These are phyloP conservation scores for Globisporangium acanthophoron DNA, from an alignment of 352 stramenopile genomes.

Conservation along the genomic window DNA sequence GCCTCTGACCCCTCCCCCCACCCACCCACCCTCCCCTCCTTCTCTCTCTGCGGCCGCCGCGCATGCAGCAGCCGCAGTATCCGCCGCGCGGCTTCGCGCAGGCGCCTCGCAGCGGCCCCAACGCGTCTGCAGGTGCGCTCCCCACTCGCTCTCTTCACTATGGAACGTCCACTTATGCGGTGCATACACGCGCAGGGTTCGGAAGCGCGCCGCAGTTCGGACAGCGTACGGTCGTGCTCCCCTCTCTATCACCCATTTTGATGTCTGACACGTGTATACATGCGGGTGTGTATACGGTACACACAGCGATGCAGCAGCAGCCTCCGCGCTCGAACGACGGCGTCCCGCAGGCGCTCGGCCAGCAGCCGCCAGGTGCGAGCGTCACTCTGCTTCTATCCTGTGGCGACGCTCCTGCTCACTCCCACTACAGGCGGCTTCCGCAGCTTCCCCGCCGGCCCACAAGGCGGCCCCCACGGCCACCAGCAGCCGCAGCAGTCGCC, in stretches of 20 bases:
- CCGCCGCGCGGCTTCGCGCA: constrained; percentile 1
- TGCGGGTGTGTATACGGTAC: not conserved
- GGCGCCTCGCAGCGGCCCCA: not conserved
- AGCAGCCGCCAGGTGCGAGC: constrained; percentile 9
- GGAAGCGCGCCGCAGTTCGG: constrained; percentile 12
- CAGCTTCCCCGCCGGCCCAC: constrained; percentile 10
- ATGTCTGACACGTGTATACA: too few species aligned
- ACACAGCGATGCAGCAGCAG: constrained; percentile 14
- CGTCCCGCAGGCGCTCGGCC: constrained; percentile 8
- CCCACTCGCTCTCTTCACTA: not conserved
- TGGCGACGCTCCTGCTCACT: not conserved
- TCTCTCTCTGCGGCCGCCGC: not conserved
- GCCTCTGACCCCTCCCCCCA: not conserved
- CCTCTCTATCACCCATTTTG: too few species aligned
- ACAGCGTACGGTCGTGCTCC: constrained; percentile 5
- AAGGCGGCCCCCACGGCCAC: constrained; percentile 4
- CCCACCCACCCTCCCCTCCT: not conserved
- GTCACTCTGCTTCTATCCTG: not conserved
- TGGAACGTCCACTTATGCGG: not conserved
- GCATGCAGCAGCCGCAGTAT: not conserved
- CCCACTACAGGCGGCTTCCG: constrained; percentile 10
- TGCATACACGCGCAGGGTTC: constrained; percentile 2
- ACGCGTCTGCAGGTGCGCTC: not conserved
- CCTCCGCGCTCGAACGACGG: constrained; percentile 30
- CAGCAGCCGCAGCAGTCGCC: constrained; percentile 11